A percentile compares a stretch with the other conserved stretches of the same genome.
Conservation (phyloP, 768 basidiomycete genomes). For the Trametes meyenii region DNA sequence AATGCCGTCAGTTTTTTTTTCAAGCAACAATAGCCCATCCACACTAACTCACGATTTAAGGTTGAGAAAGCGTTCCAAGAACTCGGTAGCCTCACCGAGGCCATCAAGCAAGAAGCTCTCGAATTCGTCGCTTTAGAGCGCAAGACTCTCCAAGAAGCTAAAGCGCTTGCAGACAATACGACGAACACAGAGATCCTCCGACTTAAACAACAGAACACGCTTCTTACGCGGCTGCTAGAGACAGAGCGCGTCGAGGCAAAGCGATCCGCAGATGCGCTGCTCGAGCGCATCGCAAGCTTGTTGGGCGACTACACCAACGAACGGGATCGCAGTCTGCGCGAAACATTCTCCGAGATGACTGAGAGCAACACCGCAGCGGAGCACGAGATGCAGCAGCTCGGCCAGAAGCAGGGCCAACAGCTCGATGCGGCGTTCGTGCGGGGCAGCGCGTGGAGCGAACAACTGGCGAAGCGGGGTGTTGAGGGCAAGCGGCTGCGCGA, state of each 20-base stretch:
- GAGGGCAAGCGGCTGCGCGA: slow-evolving; percentile 61
- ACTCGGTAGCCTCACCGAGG: slow-evolving; percentile 62
- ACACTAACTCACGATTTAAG: slow-evolving; percentile 26
- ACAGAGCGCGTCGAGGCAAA: slow-evolving; percentile 68
- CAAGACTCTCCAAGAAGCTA: slow-evolving; percentile 51
- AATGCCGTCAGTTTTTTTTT: slow-evolving; percentile 38
- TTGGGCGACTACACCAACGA: slow-evolving; percentile 70
- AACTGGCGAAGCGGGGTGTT: slow-evolving; percentile 47
- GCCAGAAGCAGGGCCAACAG: slow-evolving; percentile 50
- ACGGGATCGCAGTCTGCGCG: slow-evolving; percentile 66
- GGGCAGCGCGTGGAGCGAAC: slow-evolving; percentile 44
- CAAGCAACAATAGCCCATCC: neutral
- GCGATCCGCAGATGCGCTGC: slow-evolving; percentile 68
- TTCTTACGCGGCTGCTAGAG: slow-evolving; percentile 61
- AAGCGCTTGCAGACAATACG: slow-evolving; percentile 48
- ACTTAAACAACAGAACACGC: slow-evolving; percentile 71
- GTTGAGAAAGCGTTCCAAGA: slow-evolving; percentile 61
- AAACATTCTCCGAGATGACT: slow-evolving; percentile 55
- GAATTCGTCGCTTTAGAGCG: slow-evolving; percentile 60
- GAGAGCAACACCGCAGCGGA: slow-evolving; percentile 60
- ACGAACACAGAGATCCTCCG: slow-evolving; percentile 57
- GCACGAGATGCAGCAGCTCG: slow-evolving; percentile 49
- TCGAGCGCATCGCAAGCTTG: slow-evolving; percentile 74
- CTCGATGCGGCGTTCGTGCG: slow-evolving; percentile 45
- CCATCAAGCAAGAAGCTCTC: slow-evolving; percentile 58